Evolutionary conservation across 768 basidiomycete genomes (phyloP).

Genomic region (Daedaleopsis nitida): DNA sequence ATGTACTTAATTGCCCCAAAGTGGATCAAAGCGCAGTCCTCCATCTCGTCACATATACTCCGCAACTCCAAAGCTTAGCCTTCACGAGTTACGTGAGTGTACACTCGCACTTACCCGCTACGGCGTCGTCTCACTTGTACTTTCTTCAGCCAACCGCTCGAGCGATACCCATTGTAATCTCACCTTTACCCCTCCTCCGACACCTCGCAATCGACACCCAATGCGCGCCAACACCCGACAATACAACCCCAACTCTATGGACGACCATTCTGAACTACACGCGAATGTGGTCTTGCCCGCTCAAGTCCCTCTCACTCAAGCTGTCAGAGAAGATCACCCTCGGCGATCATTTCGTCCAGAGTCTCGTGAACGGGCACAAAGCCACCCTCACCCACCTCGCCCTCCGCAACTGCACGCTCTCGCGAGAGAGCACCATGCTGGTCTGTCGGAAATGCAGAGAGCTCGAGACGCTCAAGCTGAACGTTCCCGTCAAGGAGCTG

Average conservation of each 20-base stretch:
- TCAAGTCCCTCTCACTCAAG: slow-evolving; percentile 41
- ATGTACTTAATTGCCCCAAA: slow-evolving; percentile 61
- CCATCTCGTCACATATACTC: slow-evolving; percentile 46
- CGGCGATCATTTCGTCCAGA: slow-evolving; percentile 41
- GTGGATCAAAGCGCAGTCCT: slow-evolving; percentile 56
- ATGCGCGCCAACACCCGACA: slow-evolving; percentile 26
- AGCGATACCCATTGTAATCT: slow-evolving; percentile 21
- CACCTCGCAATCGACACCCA: slow-evolving; percentile 58
- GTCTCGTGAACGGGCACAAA: slow-evolving; percentile 44
- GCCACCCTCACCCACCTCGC: slow-evolving; percentile 45
- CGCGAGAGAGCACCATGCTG: slow-evolving; percentile 38
- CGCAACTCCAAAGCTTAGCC: slow-evolving; percentile 60
- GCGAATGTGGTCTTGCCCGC: slow-evolving; percentile 37
- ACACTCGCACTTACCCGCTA: slow-evolving; percentile 5
- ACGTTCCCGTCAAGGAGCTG: slow-evolving; percentile 53
- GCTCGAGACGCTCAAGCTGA: slow-evolving; percentile 52
- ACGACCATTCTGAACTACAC: slow-evolving; percentile 33
- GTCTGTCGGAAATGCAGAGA: slow-evolving; percentile 46
- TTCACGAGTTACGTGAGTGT: slow-evolving; percentile 58
- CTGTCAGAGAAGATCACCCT: slow-evolving; percentile 46
- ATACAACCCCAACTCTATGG: slow-evolving; percentile 30
- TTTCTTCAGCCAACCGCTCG: slow-evolving; percentile 39
- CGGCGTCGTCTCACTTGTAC: background rate
- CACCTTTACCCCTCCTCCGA: slow-evolving; percentile 44
- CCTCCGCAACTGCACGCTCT: slow-evolving; percentile 49